Base-by-base conservation (phyloP, 768 basidiomycete species). In the Suillus paluster region DNA sequence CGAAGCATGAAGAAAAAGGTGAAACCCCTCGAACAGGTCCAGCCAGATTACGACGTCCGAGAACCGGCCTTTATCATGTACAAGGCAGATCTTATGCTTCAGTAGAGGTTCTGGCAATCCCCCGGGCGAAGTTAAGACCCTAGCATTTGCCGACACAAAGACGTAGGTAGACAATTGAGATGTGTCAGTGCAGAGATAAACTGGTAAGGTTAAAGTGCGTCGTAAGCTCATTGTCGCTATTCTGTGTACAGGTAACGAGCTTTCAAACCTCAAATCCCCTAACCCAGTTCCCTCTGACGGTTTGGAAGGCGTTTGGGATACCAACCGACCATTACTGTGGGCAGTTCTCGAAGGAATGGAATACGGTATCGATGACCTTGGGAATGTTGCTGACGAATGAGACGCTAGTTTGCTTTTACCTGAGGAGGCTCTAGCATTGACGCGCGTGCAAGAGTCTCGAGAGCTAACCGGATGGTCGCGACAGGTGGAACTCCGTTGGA, bases 401-500 rank as follows among this genome's bases (percentile, higher is more conserved):
- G 81, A 63, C 60, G 23, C 58, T 6, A 36, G 11, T 56, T n/a
- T 34, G 59, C 45, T 8, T 46, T 52, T 67, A 12, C 49, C 41
- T 44, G 6, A 12, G 21, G 39, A 44, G 38, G 15, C 42, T 17
- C n/a, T 68, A 90, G 88, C 41, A 75, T 89, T 56, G 71, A 79
- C 5, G 79, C 83, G 4, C 90, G 92, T 67, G 79, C 74, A 72
- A 33, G 93, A 30, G 88, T 0, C 77, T 91, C 8, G 77, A 82
- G 39, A 19, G 89, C 91, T 0, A 94, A 95, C 69, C 73, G 96
- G 9, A 70, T 96, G 14, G 75, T 96, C 15, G 91, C 91, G 0
- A 97, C 94, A 2, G 94, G 94, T 10, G 94, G 94, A 5, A 95
- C 94, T 94, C 92, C 1, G 95, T 96, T 94, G 94, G 94, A 0